Percentiles rank a stretch among this genome's conserved stretches.
phyloP scores from a whole-genome alignment of 169 alveolate genomes.

The Eimeria brunetti region DNA sequence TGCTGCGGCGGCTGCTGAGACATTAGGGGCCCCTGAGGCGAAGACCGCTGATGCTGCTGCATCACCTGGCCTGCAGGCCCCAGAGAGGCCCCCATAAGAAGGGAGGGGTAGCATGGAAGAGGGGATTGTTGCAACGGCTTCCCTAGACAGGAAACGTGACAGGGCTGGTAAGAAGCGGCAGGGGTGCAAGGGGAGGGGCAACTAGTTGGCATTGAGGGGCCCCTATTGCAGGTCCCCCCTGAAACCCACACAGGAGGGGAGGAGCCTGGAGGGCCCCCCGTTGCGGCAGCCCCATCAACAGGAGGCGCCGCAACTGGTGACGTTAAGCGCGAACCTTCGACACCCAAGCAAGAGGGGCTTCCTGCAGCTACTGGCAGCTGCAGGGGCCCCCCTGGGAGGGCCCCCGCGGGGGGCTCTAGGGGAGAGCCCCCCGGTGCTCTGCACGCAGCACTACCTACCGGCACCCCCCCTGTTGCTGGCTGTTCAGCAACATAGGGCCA shows the following conservation, averaged over 20 bases:
- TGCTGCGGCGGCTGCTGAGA: slow-evolving; percentile 56
- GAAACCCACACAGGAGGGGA: slow-evolving; percentile 32
- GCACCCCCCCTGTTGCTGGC: neutral
- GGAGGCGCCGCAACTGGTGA: neutral
- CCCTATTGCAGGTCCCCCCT: slow-evolving; percentile 21
- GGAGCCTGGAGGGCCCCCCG: neutral
- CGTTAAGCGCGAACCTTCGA: neutral
- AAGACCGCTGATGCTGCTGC: slow-evolving; percentile 19
- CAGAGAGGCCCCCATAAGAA: slow-evolving; percentile 27
- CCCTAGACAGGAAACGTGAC: slow-evolving; percentile 4
- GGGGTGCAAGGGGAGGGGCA: slow-evolving; percentile 24
- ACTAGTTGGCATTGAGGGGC: slow-evolving; percentile 4
- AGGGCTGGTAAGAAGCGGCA: neutral
- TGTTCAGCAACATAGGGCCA: slow-evolving; percentile 38
- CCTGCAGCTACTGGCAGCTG: slow-evolving; percentile 22
- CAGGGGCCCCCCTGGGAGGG: neutral
- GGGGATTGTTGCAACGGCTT: slow-evolving; percentile 16
- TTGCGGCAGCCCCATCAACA: neutral
- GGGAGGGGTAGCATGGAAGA: slow-evolving; percentile 3
- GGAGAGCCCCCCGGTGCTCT: slow-evolving; percentile 23
- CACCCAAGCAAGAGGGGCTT: slow-evolving; percentile 26
- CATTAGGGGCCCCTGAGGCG: slow-evolving; percentile 17
- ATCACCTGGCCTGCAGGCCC: slow-evolving; percentile 38
- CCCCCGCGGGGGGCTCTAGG: neutral
- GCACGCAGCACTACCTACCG: slow-evolving; percentile 6